Evolutionary conservation across 345 rosid genomes (phyloP).

Genomic region (Sisymbrium altissimum): DNA sequence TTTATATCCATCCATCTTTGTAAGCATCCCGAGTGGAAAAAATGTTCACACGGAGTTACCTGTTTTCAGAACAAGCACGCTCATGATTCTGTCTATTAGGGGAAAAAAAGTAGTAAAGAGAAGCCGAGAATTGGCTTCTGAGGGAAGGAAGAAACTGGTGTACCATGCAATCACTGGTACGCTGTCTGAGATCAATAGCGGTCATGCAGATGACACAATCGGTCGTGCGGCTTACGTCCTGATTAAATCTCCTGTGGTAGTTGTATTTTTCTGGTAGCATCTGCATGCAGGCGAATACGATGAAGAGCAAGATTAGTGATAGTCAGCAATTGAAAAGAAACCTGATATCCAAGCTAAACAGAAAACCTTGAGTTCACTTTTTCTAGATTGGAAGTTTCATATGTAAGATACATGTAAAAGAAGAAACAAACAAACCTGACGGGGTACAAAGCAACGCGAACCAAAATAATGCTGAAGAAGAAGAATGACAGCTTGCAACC

Average conservation of each 20-base stretch:
- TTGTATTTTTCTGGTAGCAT: constrained; percentile 95
- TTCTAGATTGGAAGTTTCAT: not conserved
- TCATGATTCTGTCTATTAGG: not conserved
- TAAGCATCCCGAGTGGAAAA: constrained; percentile 92
- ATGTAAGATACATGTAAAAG: not conserved
- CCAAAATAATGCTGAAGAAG: constrained; percentile 95
- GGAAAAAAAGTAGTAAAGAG: not conserved
- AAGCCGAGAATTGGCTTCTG: constrained; percentile 18
- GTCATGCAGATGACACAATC: constrained; percentile 99
- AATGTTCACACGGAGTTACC: constrained; percentile 97
- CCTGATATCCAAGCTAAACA: not conserved
- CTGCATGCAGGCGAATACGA: constrained; percentile 44
- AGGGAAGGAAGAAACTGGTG: constrained; percentile 14
- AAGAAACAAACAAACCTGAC: constrained; percentile 59
- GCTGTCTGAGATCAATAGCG: constrained; percentile 62
- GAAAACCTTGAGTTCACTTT: not conserved
- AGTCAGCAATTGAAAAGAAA: not conserved
- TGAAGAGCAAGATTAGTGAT: constrained; percentile 3
- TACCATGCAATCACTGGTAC: constrained; percentile 86
- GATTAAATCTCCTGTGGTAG: constrained; percentile 70
- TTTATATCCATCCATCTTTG: constrained; percentile 99
- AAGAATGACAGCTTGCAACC: constrained; percentile 80
- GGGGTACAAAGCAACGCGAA: constrained; percentile 94
- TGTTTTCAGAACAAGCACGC: constrained; percentile 32
- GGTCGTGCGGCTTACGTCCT: constrained; percentile 43